Base-by-base conservation (phyloP, 176 grass and related monocot genomes). In the Tuctoria greenei region DNA sequence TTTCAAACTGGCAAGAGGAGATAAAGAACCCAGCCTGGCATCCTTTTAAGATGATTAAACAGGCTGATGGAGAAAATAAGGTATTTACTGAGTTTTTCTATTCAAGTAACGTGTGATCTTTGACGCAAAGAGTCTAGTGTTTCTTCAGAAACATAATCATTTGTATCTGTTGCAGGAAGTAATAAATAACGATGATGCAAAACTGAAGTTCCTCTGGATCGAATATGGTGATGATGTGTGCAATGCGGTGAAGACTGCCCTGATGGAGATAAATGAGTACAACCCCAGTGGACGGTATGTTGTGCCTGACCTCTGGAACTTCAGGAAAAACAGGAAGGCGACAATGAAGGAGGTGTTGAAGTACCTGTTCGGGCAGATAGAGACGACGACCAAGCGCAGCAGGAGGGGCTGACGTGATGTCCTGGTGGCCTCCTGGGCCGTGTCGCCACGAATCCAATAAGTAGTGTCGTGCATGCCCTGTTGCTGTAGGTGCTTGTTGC, bases 11-110 rank as follows among this genome's bases (percentile, higher is more conserved):
- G 91, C 88, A 98, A 79, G 95, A 93, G 50, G 95, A 94, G 81
- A 66, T 98, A 64, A 98, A 98, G 75, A 94, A 94, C 49, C 91
- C 95, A 75, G 63, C 84, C 16, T 98, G 95, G 95, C 88, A 98
- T 88, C 95, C 95, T 36, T 98, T 84, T 83, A 98, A 98, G 66
- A 74, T 84, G 57, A 77, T 82, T 60, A 6, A 90, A 49, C 20
- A 73, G 16, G 42, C 34, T 55, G 82, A 89, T 34, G 95, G 84
- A 50, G 80, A 77, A 55, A 8, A 71, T 17, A 87, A 92, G 84
- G 95, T 98, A 88, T 69, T 11, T 69, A 18, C 38, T 71, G 12
- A 27, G 41, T 47, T 76, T 35, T 66, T 27, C 21, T 67, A 45
- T 43, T 43, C 15, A 24, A 73, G 42, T 58, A 8, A 47, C 13